phyloP scores from a whole-genome alignment of 140 eudicot species.

The Stevia rebaudiana region DNA sequence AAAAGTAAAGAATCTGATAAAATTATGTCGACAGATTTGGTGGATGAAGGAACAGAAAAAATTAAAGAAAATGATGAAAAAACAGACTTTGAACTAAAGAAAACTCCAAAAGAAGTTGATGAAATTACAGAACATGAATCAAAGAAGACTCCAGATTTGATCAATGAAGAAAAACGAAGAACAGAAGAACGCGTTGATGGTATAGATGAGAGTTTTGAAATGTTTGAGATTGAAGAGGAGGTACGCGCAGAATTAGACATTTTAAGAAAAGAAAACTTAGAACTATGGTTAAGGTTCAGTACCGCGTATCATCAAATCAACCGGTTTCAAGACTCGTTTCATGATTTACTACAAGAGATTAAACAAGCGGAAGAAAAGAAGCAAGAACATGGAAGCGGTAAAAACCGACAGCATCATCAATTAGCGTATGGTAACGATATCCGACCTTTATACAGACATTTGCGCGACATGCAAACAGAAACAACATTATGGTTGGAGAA shows the following conservation, averaged over 20 bases:
- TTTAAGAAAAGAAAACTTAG: constrained; percentile 32
- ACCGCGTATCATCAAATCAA: constrained; percentile 35
- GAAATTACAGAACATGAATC: neutral
- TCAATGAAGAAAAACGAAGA: neutral
- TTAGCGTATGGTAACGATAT: constrained; percentile 22
- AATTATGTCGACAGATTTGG: neutral
- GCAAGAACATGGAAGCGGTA: constrained; percentile 22
- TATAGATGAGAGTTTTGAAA: constrained; percentile 14
- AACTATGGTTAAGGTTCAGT: constrained; percentile 43
- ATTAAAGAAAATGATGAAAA: neutral
- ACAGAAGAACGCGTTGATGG: neutral
- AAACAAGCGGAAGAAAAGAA: constrained; percentile 27
- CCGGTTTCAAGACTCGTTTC: constrained; percentile 41
- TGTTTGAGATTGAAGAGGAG: constrained; percentile 35
- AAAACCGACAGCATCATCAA: constrained; percentile 11
- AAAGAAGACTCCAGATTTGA: neutral
- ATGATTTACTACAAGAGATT: constrained; percentile 52
- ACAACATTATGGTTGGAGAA: constrained; percentile 57
- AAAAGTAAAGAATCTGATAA: constrained; percentile 9
- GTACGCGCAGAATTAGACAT: constrained; percentile 33
- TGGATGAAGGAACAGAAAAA: constrained; percentile 1
- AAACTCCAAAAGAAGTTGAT: constrained; percentile 1
- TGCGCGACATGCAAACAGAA: constrained; percentile 63
- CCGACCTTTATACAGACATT: constrained; percentile 60
- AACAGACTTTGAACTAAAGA: neutral